Percentiles rank a stretch among this genome's conserved stretches.
Evolutionary conservation across 2,329 filamentous ascomycete genomes (phyloP).

Genomic region (Acephala macrosclerotiorum): DNA sequence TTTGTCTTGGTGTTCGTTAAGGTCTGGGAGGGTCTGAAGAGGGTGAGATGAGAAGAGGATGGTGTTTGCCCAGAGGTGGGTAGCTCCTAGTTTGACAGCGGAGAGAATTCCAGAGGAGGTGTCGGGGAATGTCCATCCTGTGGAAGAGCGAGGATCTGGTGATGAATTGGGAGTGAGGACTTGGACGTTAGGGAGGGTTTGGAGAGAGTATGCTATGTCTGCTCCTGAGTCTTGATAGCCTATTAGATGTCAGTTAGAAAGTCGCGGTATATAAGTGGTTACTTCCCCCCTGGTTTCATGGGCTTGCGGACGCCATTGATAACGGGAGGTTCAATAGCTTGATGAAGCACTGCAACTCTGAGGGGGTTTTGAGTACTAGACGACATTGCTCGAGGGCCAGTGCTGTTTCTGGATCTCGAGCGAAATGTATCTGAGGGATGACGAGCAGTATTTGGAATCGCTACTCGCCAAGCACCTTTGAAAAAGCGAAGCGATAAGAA

Average conservation of each 20-base stretch:
- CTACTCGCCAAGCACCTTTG: not conserved
- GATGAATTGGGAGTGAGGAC: constrained; percentile 44
- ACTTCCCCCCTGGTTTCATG: constrained; percentile 54
- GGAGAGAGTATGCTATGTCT: constrained; percentile 54
- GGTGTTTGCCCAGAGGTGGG: constrained; percentile 59
- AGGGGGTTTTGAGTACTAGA: not conserved
- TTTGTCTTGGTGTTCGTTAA: constrained; percentile 42
- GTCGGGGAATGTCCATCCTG: constrained; percentile 53
- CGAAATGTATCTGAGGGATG: not conserved
- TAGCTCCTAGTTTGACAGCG: constrained; percentile 51
- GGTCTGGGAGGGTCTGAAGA: constrained; percentile 49
- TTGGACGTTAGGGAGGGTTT: constrained; percentile 38
- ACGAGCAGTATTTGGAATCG: not conserved
- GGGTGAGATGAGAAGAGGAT: constrained; percentile 57
- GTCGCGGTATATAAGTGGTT: not conserved
- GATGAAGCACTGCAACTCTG: constrained; percentile 53
- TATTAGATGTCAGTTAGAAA: constrained; percentile 35
- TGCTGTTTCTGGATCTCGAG: not conserved
- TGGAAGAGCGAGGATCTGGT: constrained; percentile 43
- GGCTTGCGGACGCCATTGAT: constrained; percentile 57
- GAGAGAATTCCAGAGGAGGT: constrained; percentile 50
- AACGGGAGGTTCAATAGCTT: constrained; percentile 54
- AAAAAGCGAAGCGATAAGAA: not conserved
- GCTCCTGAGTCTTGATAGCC: constrained; percentile 57
- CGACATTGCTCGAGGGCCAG: not conserved